Percentiles rank a stretch among this genome's conserved stretches.
Conservation (phyloP, 2,329 filamentous ascomycete genomes). For the Botrytis squamosa region DNA sequence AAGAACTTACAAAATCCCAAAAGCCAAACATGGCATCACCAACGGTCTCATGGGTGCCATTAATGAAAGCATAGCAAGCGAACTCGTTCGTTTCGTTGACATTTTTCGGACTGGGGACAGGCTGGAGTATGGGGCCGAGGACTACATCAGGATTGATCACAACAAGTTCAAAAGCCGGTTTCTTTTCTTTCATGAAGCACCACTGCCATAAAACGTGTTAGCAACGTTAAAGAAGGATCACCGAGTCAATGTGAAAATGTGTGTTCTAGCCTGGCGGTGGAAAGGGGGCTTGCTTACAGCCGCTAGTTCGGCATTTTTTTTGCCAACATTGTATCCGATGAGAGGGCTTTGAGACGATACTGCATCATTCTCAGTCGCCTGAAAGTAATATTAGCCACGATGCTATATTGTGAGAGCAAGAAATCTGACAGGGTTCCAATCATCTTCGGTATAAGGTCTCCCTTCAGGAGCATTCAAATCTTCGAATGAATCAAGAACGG, state of each 20-base stretch:
- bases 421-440: constrained; percentile 50
- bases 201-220: constrained; percentile 41
- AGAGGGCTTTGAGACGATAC: constrained; percentile 45
- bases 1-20: constrained; percentile 39
- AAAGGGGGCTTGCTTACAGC: constrained; percentile 38
- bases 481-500: constrained; percentile 60
- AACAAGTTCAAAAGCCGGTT: constrained; percentile 55
- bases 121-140: constrained; percentile 60
- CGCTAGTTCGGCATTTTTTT: constrained; percentile 63
- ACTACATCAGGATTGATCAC: constrained; percentile 61
- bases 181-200: constrained; percentile 54
- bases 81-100: constrained; percentile 67
- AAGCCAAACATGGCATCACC: constrained; percentile 21
- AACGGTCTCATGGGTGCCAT: constrained; percentile 47
- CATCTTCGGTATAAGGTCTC: constrained; percentile 50
- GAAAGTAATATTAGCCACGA: background rate
- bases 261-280: background rate
- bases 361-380: constrained; percentile 25
- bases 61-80: constrained; percentile 51
- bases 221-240: background rate
- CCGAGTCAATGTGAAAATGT: background rate
- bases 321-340: constrained; percentile 40
- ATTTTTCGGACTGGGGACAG: constrained; percentile 56
- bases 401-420: constrained; percentile 41
- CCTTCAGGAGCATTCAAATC: constrained; percentile 50